Evolutionary conservation across 2,329 filamentous ascomycete genomes (phyloP).

Genomic region (Calonectria honghensis): DNA sequence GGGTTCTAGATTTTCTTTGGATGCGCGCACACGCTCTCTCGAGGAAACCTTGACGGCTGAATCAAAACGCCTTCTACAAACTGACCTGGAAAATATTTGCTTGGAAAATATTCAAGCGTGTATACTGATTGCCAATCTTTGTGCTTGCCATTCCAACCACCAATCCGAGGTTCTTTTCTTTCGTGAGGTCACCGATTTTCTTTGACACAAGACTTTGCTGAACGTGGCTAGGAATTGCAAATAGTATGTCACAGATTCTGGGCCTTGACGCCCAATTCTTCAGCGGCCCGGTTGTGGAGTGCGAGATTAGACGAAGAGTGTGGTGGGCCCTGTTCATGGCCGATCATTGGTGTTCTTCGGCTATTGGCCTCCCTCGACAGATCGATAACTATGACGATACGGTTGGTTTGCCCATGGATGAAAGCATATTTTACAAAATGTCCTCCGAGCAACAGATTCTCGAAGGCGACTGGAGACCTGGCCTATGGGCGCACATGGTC

Average conservation of each 20-base stretch:
- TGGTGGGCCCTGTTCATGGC: conserved; percentile 22
- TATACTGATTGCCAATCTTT: conserved; percentile 9
- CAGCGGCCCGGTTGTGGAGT: conserved; percentile 1
- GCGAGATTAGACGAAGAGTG: not conserved
- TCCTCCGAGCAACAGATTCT: not conserved
- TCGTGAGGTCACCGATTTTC: not conserved
- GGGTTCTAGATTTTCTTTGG: conserved; percentile 2
- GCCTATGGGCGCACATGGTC: conserved; percentile 14
- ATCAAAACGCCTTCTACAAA: not conserved
- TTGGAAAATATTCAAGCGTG: conserved; percentile 12
- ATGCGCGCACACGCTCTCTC: not conserved
- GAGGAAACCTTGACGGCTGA: not conserved
- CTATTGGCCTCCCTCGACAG: conserved; percentile 9
- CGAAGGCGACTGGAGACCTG: not conserved
- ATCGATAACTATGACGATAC: not conserved
- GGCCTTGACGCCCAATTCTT: not conserved
- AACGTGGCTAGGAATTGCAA: not conserved
- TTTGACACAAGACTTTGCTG: not conserved
- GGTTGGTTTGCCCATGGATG: conserved; percentile 4
- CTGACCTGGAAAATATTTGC: conserved; percentile 12
- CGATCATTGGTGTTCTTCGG: conserved; percentile 19
- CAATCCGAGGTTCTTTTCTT: conserved; percentile 10
- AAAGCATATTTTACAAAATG: not conserved
- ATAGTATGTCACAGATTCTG: conserved; percentile 5
- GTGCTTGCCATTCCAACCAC: conserved; percentile 10